Percentiles rank a stretch among this genome's conserved stretches.
Conservation (phyloP, 148 eudicot genomes). For the Selenicereus undatus region DNA sequence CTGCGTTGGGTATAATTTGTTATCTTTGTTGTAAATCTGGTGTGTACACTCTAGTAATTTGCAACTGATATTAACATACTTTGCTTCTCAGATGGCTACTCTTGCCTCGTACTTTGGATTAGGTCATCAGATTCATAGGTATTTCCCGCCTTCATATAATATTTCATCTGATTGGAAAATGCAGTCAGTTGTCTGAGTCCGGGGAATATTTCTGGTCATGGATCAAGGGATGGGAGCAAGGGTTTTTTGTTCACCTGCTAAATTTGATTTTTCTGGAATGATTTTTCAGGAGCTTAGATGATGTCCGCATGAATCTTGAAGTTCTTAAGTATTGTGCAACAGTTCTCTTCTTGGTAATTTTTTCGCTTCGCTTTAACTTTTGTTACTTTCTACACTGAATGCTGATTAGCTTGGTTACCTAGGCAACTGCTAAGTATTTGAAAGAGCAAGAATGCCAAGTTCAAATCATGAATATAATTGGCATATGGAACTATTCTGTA, state of each 20-base stretch:
- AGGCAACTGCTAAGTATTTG: not conserved
- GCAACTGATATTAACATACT: not conserved
- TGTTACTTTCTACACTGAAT: not conserved
- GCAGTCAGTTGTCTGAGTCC: not conserved
- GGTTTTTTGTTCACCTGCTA: not conserved
- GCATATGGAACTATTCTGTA: not conserved
- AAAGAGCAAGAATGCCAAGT: not conserved
- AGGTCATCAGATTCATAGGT: slow-evolving; percentile 94
- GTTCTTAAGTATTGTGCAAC: slow-evolving; percentile 90
- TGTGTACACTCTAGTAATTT: not conserved
- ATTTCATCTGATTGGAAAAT: not conserved
- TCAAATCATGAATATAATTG: not conserved
- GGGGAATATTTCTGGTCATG: not conserved
- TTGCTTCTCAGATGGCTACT: slow-evolving; percentile 73
- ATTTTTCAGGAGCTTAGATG: slow-evolving; percentile 83
- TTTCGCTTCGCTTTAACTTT: not conserved
- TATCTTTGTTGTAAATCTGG: too few species aligned
- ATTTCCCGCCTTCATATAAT: slow-evolving; percentile 10
- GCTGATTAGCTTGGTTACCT: not conserved
- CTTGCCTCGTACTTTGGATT: slow-evolving; percentile 93
- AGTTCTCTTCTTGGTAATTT: slow-evolving; percentile 81
- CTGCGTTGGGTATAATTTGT: not conserved
- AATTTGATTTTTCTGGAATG: not conserved
- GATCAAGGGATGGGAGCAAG: not conserved
- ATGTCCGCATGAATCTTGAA: slow-evolving; percentile 96